Percentiles rank a stretch among this genome's conserved stretches.
These are phyloP conservation scores for Skeletonema grethae DNA, from an alignment of 108 stramenopile genomes.

Conservation along the genomic window DNA sequence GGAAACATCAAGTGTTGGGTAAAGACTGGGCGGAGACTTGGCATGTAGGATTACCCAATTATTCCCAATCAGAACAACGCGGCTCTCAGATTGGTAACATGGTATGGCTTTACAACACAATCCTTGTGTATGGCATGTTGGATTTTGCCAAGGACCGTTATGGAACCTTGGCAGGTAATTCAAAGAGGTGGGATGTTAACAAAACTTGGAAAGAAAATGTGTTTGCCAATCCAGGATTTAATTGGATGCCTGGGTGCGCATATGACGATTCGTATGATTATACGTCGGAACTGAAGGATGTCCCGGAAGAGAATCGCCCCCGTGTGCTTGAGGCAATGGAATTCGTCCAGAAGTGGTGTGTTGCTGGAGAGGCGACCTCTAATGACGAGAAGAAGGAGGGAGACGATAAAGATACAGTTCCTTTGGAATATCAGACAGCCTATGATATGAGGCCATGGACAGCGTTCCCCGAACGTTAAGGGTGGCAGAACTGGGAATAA, in stretches of 20 bases:
- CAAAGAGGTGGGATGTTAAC: slow-evolving; percentile 57
- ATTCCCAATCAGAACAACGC: slow-evolving; percentile 41
- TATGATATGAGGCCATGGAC: slow-evolving; percentile 84
- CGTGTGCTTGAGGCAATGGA: slow-evolving; percentile 63
- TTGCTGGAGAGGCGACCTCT: not conserved
- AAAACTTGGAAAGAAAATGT: slow-evolving; percentile 65
- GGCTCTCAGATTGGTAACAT: slow-evolving; percentile 70
- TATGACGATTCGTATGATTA: slow-evolving; percentile 58
- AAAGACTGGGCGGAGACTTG: slow-evolving; percentile 72
- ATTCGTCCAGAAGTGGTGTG: slow-evolving; percentile 66
- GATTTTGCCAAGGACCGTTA: slow-evolving; percentile 84
- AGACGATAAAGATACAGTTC: slow-evolving; percentile 15
- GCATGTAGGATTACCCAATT: slow-evolving; percentile 79
- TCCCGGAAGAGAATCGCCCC: slow-evolving; percentile 60
- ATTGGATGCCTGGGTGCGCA: slow-evolving; percentile 70
- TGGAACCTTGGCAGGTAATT: slow-evolving; percentile 49
- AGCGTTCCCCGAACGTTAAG: slow-evolving; percentile 71
- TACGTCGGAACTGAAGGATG: slow-evolving; percentile 51
- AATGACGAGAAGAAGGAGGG: slow-evolving; percentile 24
- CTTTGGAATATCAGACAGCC: slow-evolving; percentile 70
- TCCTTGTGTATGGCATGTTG: slow-evolving; percentile 73
- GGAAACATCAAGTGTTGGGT: slow-evolving; percentile 64
- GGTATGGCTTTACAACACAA: slow-evolving; percentile 79
- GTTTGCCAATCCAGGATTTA: slow-evolving; percentile 36
- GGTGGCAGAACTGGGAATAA: not conserved